Evolutionary conservation across 441 rosid genomes (phyloP), one percentile per base, ranked within the genome.

Genomic region (Populus hybrid): DNA sequence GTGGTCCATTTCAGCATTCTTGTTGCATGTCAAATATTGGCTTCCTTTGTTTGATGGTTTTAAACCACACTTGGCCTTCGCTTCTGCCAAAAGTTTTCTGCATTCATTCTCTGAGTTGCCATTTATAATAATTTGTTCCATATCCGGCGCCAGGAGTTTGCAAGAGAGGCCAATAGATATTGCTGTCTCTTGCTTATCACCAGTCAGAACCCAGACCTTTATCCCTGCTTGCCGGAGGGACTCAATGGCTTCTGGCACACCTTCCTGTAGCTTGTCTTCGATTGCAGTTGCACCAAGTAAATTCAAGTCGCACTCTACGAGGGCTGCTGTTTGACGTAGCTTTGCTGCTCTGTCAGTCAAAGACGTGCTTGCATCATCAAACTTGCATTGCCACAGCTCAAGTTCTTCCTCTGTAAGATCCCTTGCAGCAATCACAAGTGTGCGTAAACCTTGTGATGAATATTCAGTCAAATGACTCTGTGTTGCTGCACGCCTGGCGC

Each of bases 131-230:
- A 92, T 87, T 80, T 84, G 88, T 78, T 85, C 89, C 97, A 92
- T 91, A 75, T 88, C 91, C 6, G 80, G 1, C 10, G 91, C 85
- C 72, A 92, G 79, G 82, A 92, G 92, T 75, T 90, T 91, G 86
- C 91, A 89, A 57, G 95, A 89, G 75, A 88, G 91, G 75, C 89
- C 94, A 81, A 92, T 89, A 28, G 93, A 89, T 80, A 92, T 89
- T 67, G 94, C 97, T 23, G 94, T 92, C 78, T 88, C 93, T 78
- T 92, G 94, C 83, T 92, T 90, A 88, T 92, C 97, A 74, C 97
- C 97, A 69, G 97, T 92, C 81, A 92, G 85, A 83, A 92, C 91
- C 94, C 97, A 92, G 73, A 92, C 89, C 82, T 91, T 90, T 66
- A 91, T 92, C 79, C 94, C 97, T 7, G 97, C 97, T 79, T 89